A percentile compares a stretch with the other conserved stretches of the same genome.
Conservation (phyloP, 345 rosid genomes). For the Aquilaria sinensis region DNA sequence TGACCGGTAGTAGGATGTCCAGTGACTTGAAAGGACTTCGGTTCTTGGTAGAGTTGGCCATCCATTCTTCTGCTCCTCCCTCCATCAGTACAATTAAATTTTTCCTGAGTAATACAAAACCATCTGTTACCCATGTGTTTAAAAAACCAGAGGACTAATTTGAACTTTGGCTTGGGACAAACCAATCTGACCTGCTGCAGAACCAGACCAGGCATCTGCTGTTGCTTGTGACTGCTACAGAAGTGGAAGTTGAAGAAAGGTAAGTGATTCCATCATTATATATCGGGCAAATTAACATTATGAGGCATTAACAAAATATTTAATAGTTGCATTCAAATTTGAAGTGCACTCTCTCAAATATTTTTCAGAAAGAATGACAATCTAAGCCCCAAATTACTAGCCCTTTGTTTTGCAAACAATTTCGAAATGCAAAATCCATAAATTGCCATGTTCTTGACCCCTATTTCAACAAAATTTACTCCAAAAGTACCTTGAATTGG, state of each 20-base stretch:
- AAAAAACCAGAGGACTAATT: neutral
- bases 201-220: constrained; percentile 9
- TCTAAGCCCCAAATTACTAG: too few relatives aligned
- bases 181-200: constrained; percentile 10
- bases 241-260: neutral
- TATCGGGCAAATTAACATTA: neutral
- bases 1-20: constrained; percentile 14
- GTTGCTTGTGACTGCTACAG: constrained; percentile 20
- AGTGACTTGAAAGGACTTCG: constrained; percentile 4
- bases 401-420: neutral
- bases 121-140: neutral
- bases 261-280: neutral
- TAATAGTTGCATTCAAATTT: neutral
- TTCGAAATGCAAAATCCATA: neutral
- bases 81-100: constrained; percentile 1
- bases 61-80: constrained; percentile 2
- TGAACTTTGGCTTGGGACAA: constrained; percentile 2
- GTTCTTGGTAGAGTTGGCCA: constrained; percentile 1
- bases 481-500: constrained; percentile 16
- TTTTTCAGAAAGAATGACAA: neutral
- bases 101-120: constrained; percentile 12
- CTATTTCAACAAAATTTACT: neutral
- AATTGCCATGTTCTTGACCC: neutral
- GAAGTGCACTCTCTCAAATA: neutral
- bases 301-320: neutral